Evolutionary conservation across 371 early-diverging fungal genomes (phyloP).

Genomic region (Mucor velutinosus): DNA sequence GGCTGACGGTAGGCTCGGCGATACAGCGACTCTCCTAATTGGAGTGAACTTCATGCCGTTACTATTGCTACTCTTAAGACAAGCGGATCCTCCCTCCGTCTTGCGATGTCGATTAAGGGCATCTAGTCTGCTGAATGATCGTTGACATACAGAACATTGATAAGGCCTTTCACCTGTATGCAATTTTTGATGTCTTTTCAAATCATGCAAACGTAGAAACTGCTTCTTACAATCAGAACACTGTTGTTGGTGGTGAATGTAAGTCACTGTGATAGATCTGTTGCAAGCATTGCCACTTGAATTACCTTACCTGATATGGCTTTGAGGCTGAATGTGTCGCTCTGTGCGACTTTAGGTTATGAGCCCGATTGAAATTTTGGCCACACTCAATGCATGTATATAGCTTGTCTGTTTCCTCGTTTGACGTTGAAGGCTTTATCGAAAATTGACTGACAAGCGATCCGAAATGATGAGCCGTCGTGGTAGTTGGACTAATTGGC

Average conservation of each 20-base stretch:
- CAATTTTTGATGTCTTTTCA: slow-evolving; percentile 74
- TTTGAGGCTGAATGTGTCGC: slow-evolving; percentile 50
- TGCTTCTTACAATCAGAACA: slow-evolving; percentile 45
- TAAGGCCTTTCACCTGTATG: slow-evolving; percentile 80
- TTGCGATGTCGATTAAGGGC: slow-evolving; percentile 75
- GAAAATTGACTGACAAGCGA: slow-evolving; percentile 24
- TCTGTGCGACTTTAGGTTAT: slow-evolving; percentile 51
- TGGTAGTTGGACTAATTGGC: slow-evolving; percentile 12
- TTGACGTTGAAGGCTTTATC: slow-evolving; percentile 7
- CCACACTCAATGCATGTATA: slow-evolving; percentile 39
- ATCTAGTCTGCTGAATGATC: slow-evolving; percentile 69
- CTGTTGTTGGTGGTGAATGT: slow-evolving; percentile 9
- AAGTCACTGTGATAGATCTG: background rate
- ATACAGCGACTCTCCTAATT: background rate
- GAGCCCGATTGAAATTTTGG: slow-evolving; percentile 48
- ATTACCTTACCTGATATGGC: slow-evolving; percentile 43
- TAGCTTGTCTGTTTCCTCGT: background rate
- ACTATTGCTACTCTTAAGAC: background rate
- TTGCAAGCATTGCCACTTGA: background rate
- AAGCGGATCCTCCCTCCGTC: slow-evolving; percentile 54
- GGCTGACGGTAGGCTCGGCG: background rate
- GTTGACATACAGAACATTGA: slow-evolving; percentile 46
- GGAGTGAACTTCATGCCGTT: background rate
- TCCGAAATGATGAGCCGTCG: background rate
- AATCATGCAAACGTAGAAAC: slow-evolving; percentile 74